Evolutionary conservation across 768 basidiomycete genomes (phyloP), one percentile per base, ranked within the genome.

Genomic region (Suillus subaureus): DNA sequence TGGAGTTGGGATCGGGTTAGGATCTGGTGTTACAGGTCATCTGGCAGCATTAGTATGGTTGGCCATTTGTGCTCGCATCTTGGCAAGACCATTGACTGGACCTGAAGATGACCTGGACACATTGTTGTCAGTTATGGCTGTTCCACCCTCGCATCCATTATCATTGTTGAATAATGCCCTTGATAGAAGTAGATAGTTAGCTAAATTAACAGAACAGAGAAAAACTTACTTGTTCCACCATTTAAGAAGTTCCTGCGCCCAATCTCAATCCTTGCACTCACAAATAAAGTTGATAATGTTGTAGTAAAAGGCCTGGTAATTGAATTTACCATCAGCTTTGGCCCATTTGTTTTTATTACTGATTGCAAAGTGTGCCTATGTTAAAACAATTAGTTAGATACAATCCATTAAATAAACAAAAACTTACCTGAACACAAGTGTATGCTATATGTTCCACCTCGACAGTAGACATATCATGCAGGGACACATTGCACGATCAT

Each of bases 381-480:
- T 40, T 15, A 16, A 42, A 42, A 0, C 6, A 18, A 42, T 42
- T 0, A 6, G 6, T 6, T 16, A 18, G 21, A 6, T 43, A 15
- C 7, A 16, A 15, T 43, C 21, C 7, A 21, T 21, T 3, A 43
- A 43, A 8, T 8, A 43, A 43, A 8, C 15, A 5, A 40, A 15
- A 40, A 40, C 12, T 40, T 4, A 60, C 67, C 63, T 43, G 63
- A 16, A 61, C 42, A 1, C 39, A 43, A 35, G 33, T 9, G 16
- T 68, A 68, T 11, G 67, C 64, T 26, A 68, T 56, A 12, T 68
- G 61, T 21, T 51, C 64, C 2, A n/a, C 64, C 1, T 42, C 28
- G 13, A 68, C 54, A 16, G 42, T 21, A n/a, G 42, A 15, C 55
- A 67, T 65, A 2, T 35, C 40, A 4, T 57, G 40, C 2, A 67